Evolutionary conservation across 768 basidiomycete species (phyloP), one percentile per base, ranked within the genome.

Genomic region (Mycena rebaudengoi): DNA sequence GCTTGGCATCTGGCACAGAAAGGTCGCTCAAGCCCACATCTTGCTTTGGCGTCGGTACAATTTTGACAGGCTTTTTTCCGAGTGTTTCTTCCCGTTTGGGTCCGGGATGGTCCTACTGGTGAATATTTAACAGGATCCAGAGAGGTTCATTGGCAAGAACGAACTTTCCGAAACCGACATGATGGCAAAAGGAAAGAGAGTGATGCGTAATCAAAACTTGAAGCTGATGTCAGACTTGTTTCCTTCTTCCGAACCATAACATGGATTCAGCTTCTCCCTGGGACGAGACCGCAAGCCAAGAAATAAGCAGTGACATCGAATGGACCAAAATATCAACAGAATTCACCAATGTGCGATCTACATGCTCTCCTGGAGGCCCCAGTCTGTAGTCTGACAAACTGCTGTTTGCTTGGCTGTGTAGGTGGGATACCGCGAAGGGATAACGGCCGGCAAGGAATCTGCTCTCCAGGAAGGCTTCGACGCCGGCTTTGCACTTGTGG

Each of bases 381-480:
- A 49, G 66, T 26, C 43, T 21, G 40, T 50, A 46, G 53, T 43
- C 14, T 25, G n/a, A n/a, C n/a, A n/a, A n/a, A n/a, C n/a, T n/a
- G n/a, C n/a, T n/a, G n/a, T n/a, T n/a, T n/a, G n/a, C n/a, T n/a
- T n/a, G n/a, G 35, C 51, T 50, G 12, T 20, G 39, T 69, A 98
- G 97, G 88, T 88, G 18, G 97, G 97, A 2, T 98, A 98, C 72
- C 88, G 97, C n/a, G 96, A 98, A 78, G 97, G 97, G 7, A 97
- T 99, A 69, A 92, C 90, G 0, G 88, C 91, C 5, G 97, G 97
- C 4, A 99, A 98, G 74, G 91, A 96, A 73, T 82, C 85, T 0
- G 89, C 89, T 3, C 82, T 98, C 2, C 97, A 99, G 71, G 81
- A 88, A 65, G 97, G 97, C 0, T 99, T 99, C 71, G 94, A 99